Evolutionary conservation across 257 asterid species (phyloP), one percentile per base, ranked within the genome.

Genomic region (Gentiana straminea): DNA sequence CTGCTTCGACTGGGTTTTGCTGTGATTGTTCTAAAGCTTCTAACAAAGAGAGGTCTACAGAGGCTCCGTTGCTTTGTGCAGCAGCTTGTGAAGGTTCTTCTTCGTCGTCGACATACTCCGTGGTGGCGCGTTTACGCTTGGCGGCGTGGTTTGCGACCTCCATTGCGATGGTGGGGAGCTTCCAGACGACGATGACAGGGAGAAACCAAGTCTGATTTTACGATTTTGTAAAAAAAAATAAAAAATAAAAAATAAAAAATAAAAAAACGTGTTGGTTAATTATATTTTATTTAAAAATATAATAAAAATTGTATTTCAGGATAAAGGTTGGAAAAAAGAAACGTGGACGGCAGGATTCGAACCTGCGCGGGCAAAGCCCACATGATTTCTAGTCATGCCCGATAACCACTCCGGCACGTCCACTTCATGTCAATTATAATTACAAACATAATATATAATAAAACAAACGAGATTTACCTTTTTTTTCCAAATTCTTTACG

Each of bases 321-420:
- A 15, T 15, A 15, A 15, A 15, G 24, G 24, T 15, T 15, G 24
- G 24, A 15, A 35, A 54, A 1, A 2, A 3, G 3, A 3, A 54
- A 2, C 58, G 58, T 43, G 61, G 41, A 39, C 89, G 96, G 96
- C 94, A 84, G 97, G 96, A 90, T 90, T 86, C 96, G 98, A 86
- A 90, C 96, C 95, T 84, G 94, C 96, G 96, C 94, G 95, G 91
- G 96, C 94, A 83, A 5, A 84, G 95, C 94, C 95, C 98, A 83
- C 94, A 91, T 86, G 96, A 84, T 86, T 86, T 86, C 96, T 82
- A 90, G 98, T 90, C 98, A 86, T 84, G 96, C 95, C 96, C 94
- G 93, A 91, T 87, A 91, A 84, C 98, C 96, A 91, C 96, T 87
- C 96, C 96, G 95, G 94, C 96, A 91, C 95, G 93, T 79, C 98